Base-by-base conservation (phyloP, 2,329 filamentous ascomycete species). In the Cordyceps tenuipes region DNA sequence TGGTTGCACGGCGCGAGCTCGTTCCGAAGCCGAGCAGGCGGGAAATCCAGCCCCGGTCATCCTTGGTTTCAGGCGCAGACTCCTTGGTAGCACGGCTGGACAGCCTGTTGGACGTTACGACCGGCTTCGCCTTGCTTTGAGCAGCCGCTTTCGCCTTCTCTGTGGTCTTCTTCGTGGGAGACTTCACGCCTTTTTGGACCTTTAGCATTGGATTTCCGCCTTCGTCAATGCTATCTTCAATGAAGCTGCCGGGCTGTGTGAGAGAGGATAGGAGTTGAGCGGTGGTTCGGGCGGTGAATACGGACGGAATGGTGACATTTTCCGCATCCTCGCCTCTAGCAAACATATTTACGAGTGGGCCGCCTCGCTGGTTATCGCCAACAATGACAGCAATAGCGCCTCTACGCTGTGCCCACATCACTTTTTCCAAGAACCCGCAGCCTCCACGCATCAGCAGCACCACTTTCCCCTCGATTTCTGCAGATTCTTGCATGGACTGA, bases 351-450 rank as follows among this genome's bases (percentile, higher is more conserved):
- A 97, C 90, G 63, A 99, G 77, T 41, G 89, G 89, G 4, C 91
- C 92, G 49, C 93, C 93, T 63, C 90, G 89, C 61, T 90, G 88
- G 71, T 97, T 89, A 72, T 99, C 94, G 29, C 94, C 94, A 3
- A 99, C 92, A 64, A 99, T 95, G 62, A 99, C 79, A 41, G 90
- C 94, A 62, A 91, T 82, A 21, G 89, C 94, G 26, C 94, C 94
- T 68, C 94, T 84, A 63, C 91, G 83, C 72, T 99, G 94, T 13
- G 89, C 91, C 94, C 94, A 99, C 77, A 95, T 93, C 64, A 94
- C 91, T 74, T 99, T 99, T 70, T 97, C 93, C 62, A 97, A 75
- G 71, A 99, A 99, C 5, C 94, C 94, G 72, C 94, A 99, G 8
- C 93, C 94, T 61, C 94, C 94, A 59, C 94, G 86, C 72, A 90